Evolutionary conservation across 1,139 yeast genomes (phyloP).

Genomic region (Zygosaccharomyces sapae): DNA sequence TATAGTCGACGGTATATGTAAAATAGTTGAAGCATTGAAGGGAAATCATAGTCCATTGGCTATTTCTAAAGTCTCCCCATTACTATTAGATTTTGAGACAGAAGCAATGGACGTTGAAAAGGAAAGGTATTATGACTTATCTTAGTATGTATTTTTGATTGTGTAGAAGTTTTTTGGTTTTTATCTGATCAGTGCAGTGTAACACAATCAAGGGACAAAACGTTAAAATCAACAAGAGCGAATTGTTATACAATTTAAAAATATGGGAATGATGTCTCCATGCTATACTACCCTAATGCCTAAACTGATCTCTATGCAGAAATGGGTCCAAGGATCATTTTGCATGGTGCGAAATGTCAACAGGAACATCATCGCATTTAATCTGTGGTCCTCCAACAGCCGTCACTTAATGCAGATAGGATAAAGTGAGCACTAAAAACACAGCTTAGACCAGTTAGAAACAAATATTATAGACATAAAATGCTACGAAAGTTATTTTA

Average conservation of each 20-base stretch:
- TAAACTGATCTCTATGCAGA: not conserved
- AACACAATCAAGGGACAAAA: not conserved
- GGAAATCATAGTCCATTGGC: conserved; percentile 17
- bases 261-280: conserved; percentile 15
- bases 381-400: conserved; percentile 1
- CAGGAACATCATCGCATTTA: not conserved
- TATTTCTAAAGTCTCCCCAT: conserved; percentile 11
- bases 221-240: conserved; percentile 12
- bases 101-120: conserved; percentile 48
- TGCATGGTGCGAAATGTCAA: conserved; percentile 3
- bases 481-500: not conserved
- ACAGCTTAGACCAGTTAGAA: not conserved
- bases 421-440: conserved; percentile 7
- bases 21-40: conserved; percentile 37
- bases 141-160: conserved; percentile 12
- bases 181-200: not conserved
- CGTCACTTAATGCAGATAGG: conserved; percentile 1
- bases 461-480: too few relatives aligned
- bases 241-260: not conserved
- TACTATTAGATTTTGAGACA: conserved; percentile 36
- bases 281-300: conserved; percentile 19
- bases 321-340: conserved; percentile 2
- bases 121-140: conserved; percentile 47
- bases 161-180: not conserved
- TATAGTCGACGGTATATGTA: conserved; percentile 68